Percentiles rank a stretch among this genome's conserved stretches.
phyloP scores from a whole-genome alignment of 345 rosid genomes.

The Lepidium africanum region DNA sequence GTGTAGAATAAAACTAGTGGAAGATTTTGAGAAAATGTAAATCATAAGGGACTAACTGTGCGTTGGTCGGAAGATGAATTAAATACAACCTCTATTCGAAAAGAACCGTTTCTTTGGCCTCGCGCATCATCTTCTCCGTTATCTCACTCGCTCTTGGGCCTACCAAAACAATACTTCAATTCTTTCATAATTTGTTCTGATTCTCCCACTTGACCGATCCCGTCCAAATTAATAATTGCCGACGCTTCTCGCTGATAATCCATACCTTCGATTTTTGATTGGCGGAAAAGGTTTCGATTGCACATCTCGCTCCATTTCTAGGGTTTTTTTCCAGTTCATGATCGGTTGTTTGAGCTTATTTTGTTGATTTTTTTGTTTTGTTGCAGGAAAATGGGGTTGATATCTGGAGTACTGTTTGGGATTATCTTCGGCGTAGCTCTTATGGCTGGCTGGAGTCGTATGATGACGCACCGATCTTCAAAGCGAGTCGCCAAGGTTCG shows the following conservation, averaged over 20 bases:
- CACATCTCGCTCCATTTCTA: neutral
- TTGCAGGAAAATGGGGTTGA: conserved; percentile 70
- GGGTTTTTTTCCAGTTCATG: neutral
- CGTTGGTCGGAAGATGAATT: neutral
- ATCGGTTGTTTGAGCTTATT: neutral
- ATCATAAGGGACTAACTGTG: neutral
- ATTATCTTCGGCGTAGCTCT: conserved; percentile 69
- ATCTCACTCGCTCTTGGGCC: conserved; percentile 16
- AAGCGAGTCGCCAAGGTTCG: conserved; percentile 82
- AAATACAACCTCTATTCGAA: conserved; percentile 13
- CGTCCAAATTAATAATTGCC: neutral
- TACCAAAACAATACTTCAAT: neutral
- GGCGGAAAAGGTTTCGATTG: conserved; percentile 7
- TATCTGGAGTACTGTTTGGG: conserved; percentile 85
- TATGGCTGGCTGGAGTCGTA: conserved; percentile 94
- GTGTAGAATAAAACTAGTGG: neutral
- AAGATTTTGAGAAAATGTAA: neutral
- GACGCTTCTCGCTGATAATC: conserved; percentile 2
- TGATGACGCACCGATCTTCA: conserved; percentile 80
- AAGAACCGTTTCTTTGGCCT: conserved; percentile 15
- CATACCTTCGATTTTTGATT: neutral
- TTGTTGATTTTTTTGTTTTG: neutral
- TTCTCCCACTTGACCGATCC: conserved; percentile 14
- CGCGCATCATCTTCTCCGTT: conserved; percentile 6
- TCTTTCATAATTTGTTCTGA: conserved; percentile 13